Conservation (phyloP, 768 basidiomycete species). For the Gloeopeniophorella convolvens region DNA sequence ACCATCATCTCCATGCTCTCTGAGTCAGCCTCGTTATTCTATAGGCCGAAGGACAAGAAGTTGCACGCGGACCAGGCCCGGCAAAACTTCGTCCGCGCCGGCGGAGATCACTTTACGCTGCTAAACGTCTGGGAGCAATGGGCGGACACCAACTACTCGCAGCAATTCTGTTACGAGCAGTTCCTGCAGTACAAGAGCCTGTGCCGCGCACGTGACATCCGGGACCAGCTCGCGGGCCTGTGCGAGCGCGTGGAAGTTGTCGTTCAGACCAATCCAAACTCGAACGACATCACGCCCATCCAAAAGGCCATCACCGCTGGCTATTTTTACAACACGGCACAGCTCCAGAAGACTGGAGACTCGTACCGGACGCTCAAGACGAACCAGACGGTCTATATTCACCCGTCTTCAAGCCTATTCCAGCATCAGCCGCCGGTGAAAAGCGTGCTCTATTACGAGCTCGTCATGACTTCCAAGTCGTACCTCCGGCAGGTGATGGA, state of each 20-base stretch:
- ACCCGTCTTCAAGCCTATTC: constrained; percentile 93
- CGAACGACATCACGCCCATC: constrained; percentile 86
- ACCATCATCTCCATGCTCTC: constrained; percentile 98
- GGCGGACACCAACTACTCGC: constrained; percentile 96
- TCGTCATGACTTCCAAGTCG: constrained; percentile 96
- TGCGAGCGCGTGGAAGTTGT: constrained; percentile 97
- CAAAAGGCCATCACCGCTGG: constrained; percentile 95
- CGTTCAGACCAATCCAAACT: constrained; percentile 79
- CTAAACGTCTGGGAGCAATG: constrained; percentile 99
- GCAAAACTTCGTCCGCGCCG: constrained; percentile 91
- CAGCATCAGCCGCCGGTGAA: constrained; percentile 92
- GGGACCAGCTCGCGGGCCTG: constrained; percentile 88
- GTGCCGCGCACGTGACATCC: constrained; percentile 90
- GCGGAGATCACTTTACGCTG: constrained; percentile 96
- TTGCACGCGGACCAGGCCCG: constrained; percentile 96
- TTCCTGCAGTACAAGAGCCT: constrained; percentile 94
- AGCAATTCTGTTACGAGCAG: constrained; percentile 95
- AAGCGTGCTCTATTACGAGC: constrained; percentile 89
- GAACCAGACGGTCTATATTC: constrained; percentile 93
- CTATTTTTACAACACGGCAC: constrained; percentile 94
- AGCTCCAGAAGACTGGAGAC: constrained; percentile 92
- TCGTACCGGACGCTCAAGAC: constrained; percentile 96
- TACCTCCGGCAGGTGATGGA: constrained; percentile 99
- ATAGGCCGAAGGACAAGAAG: constrained; percentile 97
- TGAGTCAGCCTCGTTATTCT: constrained; percentile 92